Percentiles rank a stretch among this genome's conserved stretches.
phyloP scores from a whole-genome alignment of 331 rosid species.

The Saraca asoca region DNA sequence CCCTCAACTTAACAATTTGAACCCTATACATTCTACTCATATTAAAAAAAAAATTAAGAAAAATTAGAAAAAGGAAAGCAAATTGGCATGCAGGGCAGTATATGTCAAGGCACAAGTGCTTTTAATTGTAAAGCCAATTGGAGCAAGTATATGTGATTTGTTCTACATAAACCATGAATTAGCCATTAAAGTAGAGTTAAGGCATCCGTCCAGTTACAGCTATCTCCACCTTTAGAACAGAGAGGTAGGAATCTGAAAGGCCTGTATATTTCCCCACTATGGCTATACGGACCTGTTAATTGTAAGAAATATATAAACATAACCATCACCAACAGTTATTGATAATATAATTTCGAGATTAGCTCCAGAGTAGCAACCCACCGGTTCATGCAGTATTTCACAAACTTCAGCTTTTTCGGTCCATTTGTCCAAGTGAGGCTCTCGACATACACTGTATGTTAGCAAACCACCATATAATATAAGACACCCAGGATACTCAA shows the following conservation, averaged over 20 bases:
- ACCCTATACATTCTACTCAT: background rate
- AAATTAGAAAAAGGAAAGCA: background rate
- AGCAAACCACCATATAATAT: conserved; percentile 21
- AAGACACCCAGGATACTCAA: conserved; percentile 24
- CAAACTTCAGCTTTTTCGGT: conserved; percentile 62
- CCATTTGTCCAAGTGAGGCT: conserved; percentile 80
- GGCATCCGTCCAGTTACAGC: conserved; percentile 18
- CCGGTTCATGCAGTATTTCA: conserved; percentile 79
- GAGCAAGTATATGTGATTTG: background rate
- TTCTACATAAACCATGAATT: background rate
- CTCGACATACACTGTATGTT: conserved; percentile 54
- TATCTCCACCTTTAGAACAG: conserved; percentile 65
- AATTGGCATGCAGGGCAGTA: background rate
- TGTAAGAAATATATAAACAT: conserved; percentile 13
- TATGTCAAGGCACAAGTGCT: background rate
- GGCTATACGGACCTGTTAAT: conserved; percentile 79
- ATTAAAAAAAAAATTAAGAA: background rate
- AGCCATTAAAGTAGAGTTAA: background rate
- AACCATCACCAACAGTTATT: conserved; percentile 1
- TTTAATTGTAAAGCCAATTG: background rate
- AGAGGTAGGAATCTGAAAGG: conserved; percentile 90
- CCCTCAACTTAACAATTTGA: too few species aligned
- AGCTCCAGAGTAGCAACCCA: conserved; percentile 40
- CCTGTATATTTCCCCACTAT: conserved; percentile 92
- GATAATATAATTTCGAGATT: conserved; percentile 21